A percentile compares a stretch with the other conserved stretches of the same genome.
Conservation (phyloP, 306 rosid species). For the Ziziphus jujuba region DNA sequence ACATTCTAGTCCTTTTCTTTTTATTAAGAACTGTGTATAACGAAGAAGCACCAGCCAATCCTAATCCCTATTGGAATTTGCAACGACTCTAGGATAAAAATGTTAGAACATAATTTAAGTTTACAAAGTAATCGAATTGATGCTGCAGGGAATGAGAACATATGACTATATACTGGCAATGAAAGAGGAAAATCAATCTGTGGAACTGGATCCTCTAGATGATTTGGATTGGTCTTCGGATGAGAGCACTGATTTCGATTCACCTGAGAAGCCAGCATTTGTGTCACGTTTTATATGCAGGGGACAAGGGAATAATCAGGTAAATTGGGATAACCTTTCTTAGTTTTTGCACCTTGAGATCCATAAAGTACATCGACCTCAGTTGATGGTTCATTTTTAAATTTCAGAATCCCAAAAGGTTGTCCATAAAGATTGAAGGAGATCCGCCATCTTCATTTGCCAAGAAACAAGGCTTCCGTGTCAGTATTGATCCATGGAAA, state of each 20-base stretch:
- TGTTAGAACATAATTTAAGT: no score
- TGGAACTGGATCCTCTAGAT: conserved; percentile 57
- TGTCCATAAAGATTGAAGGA: conserved; percentile 76
- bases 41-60: no score
- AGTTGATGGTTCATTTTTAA: conserved; percentile 20
- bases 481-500: conserved; percentile 82
- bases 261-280: conserved; percentile 75
- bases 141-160: conserved; percentile 84
- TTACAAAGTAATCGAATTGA: not conserved
- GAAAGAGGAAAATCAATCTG: conserved; percentile 70
- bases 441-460: conserved; percentile 51
- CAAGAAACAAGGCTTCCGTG: conserved; percentile 62
- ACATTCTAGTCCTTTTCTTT: no score
- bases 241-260: conserved; percentile 72
- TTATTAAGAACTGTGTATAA: no score
- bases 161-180: conserved; percentile 94
- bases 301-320: conserved; percentile 50
- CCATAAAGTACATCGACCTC: conserved; percentile 14
- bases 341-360: conserved; percentile 4
- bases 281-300: conserved; percentile 66
- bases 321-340: conserved; percentile 19
- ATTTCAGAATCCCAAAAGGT: conserved; percentile 61
- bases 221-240: conserved; percentile 87
- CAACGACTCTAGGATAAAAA: no score
- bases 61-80: no score